Conservation (phyloP, 495 filamentous ascomycete genomes). For the Penicillium riverlandense region DNA sequence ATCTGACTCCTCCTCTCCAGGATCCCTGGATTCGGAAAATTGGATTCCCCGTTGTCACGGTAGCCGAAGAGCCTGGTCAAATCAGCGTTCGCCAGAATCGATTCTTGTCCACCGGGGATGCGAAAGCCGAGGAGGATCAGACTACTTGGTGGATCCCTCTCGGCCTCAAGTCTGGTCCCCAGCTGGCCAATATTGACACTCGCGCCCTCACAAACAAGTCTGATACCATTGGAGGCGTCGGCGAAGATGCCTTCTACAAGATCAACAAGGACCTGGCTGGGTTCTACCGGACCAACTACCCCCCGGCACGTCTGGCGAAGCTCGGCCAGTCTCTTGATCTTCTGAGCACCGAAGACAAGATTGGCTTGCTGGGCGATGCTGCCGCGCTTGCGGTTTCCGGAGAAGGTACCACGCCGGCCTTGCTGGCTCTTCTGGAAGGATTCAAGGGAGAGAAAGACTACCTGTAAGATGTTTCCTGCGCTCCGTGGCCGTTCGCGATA, state of each 20-base stretch:
- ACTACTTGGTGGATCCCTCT: slow-evolving; percentile 97
- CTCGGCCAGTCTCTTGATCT: slow-evolving; percentile 67
- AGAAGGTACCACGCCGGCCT: slow-evolving; percentile 66
- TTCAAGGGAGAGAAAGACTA: slow-evolving; percentile 77
- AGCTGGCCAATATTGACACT: slow-evolving; percentile 25
- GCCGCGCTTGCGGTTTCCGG: slow-evolving; percentile 85
- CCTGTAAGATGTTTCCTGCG: slow-evolving; percentile 40
- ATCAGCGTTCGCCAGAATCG: slow-evolving; percentile 77
- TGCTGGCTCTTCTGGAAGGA: slow-evolving; percentile 73
- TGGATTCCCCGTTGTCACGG: slow-evolving; percentile 83
- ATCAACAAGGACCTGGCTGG: slow-evolving; percentile 81
- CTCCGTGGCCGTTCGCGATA: background rate
- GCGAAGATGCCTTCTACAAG: slow-evolving; percentile 76
- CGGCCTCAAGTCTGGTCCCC: slow-evolving; percentile 54
- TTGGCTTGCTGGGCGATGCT: slow-evolving; percentile 86
- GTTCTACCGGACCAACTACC: slow-evolving; percentile 91
- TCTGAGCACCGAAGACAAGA: slow-evolving; percentile 80
- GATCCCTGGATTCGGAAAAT: slow-evolving; percentile 89
- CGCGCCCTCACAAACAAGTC: slow-evolving; percentile 67
- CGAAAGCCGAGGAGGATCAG: slow-evolving; percentile 81
- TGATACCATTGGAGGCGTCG: slow-evolving; percentile 63
- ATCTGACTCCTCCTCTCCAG: slow-evolving; percentile 26
- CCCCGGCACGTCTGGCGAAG: slow-evolving; percentile 66
- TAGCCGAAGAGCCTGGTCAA: slow-evolving; percentile 74
- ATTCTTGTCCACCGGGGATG: slow-evolving; percentile 86